Percentiles rank a stretch among this genome's conserved stretches.
phyloP scores from a whole-genome alignment of 306 rosid species.

The Acacia melanoxylon region DNA sequence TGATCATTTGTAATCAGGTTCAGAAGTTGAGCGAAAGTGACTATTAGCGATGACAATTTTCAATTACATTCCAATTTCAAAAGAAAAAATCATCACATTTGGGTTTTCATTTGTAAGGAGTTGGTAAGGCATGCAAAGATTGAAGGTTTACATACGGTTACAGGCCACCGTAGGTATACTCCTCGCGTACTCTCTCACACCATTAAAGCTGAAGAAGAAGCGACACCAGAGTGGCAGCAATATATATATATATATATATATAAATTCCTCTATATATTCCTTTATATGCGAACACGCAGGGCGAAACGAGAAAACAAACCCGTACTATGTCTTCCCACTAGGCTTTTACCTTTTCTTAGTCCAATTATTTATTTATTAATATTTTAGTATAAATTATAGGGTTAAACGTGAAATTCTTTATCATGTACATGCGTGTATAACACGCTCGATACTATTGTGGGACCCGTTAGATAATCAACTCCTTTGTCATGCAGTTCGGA shows the following conservation, averaged over 20 bases:
- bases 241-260: background rate
- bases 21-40: conserved; percentile 4
- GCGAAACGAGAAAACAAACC: background rate
- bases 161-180: conserved; percentile 34
- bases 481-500: too few species aligned
- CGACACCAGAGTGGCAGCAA: conserved; percentile 15
- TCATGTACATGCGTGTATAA: too few species aligned
- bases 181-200: conserved; percentile 39
- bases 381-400: background rate
- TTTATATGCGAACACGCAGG: background rate
- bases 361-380: too few species aligned
- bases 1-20: conserved; percentile 6
- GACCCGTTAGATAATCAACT: too few species aligned
- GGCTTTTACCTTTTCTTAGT: conserved; percentile 5
- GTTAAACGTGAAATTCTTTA: too few species aligned
- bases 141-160: conserved; percentile 45
- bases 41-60: conserved; percentile 3
- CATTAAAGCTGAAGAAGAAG: conserved; percentile 51
- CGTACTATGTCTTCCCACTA: background rate
- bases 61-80: conserved; percentile 2
- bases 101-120: conserved; percentile 32
- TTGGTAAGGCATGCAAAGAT: conserved; percentile 66
- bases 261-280: background rate
- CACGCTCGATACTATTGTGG: too few species aligned
- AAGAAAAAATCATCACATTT: conserved; percentile 2